Conservation (phyloP, 31 red algal genomes). For the Bonnemaisonia californica region DNA sequence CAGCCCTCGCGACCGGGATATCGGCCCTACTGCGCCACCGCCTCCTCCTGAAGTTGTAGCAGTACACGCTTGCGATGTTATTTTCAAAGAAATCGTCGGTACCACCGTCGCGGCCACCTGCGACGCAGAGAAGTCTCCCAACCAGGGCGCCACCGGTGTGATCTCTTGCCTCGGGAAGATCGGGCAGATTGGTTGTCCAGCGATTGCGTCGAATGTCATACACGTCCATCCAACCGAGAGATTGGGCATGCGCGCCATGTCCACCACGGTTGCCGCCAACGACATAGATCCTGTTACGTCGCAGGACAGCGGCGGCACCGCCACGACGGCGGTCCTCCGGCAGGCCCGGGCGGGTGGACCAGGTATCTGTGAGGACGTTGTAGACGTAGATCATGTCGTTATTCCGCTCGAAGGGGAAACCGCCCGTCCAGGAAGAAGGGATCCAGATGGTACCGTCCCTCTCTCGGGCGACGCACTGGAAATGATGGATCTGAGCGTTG, state of each 20-base stretch:
- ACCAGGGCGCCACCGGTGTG: conserved; percentile 67
- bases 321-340: conserved; percentile 34
- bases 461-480: conserved; percentile 54
- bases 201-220: conserved; percentile 38
- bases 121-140: conserved; percentile 43
- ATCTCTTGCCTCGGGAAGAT: conserved; percentile 54
- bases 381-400: conserved; percentile 50
- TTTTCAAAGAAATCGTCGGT: conserved; percentile 31
- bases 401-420: conserved; percentile 60
- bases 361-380: conserved; percentile 15
- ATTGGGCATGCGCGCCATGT: conserved; percentile 54
- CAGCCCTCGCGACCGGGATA: conserved; percentile 53
- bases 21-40: conserved; percentile 44
- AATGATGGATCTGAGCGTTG: conserved; percentile 58
- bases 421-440: conserved; percentile 47
- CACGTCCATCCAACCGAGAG: conserved; percentile 74
- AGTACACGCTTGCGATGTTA: conserved; percentile 31
- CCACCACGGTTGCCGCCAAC: conserved; percentile 64
- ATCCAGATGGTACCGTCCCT: conserved; percentile 40
- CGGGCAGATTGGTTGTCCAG: conserved; percentile 28
- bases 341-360: conserved; percentile 35
- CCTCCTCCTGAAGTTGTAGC: conserved; percentile 52
- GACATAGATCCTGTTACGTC: conserved; percentile 59
- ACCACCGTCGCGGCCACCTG: conserved; percentile 75
- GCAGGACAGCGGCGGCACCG: conserved; percentile 49